Base-by-base conservation (phyloP, 768 basidiomycete species). In the Leccinum obscurum region DNA sequence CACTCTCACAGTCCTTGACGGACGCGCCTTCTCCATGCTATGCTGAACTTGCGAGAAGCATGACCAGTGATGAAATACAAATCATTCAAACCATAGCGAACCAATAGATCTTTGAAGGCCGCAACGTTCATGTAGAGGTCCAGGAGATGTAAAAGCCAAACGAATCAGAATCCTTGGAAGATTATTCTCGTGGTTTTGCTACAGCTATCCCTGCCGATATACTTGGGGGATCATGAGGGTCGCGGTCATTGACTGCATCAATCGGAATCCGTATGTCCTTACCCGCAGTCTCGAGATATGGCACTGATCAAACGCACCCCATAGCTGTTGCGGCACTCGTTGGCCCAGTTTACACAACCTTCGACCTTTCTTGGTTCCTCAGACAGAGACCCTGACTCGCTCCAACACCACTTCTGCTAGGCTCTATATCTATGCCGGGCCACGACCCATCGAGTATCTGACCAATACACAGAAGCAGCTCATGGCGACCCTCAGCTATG, bases 251-350 rank as follows among this genome's bases (percentile, higher is more conserved):
- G 90, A 93, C 55, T 86, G 85, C 13, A 78, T 93, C 6, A 93
- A 95, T 71, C 81, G 87, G 46, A 91, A 88, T 70, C 89, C 89
- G 86, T 91, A 75, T 67, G 88, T 70, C 51, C 52, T 54, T 51
- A 1, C 15, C 14, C 22, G 15, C 24, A 28, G 52, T 52, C 56
- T 74, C 35, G 24, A 39, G 65, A 41, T 54, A 56, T 10, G 14
- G 30, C 22, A 56, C 39, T 13, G 17, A 64, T 55, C 32, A 37
- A 30, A 44, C 22, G 44, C 20, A 32, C 26, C 54, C 17, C 66
- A 37, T 61, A 90, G 88, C 56, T 92, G 92, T 73, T 90, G 89
- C 58, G 89, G 91, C 17, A 92, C 93, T 15, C 95, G n/a, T n/a
- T n/a, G n/a, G n/a, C n/a, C n/a, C n/a, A n/a, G n/a, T 55, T 81